Conservation (phyloP, 495 filamentous ascomycete species). For the Penicillium verhagenii region DNA sequence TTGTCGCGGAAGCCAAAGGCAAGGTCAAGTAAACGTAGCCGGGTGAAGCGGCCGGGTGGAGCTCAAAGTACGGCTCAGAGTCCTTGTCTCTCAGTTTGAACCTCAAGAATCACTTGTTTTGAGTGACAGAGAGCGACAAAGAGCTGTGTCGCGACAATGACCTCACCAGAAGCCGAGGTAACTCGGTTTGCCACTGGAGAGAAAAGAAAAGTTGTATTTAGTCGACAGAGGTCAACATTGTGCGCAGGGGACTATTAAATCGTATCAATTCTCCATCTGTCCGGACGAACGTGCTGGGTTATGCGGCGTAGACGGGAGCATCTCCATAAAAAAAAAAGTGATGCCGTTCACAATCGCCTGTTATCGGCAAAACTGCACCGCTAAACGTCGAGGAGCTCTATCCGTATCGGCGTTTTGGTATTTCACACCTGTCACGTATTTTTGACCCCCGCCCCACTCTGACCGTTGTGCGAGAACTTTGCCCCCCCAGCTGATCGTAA, state of each 20-base stretch:
- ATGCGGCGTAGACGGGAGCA: conserved; percentile 45
- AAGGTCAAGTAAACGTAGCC: not conserved
- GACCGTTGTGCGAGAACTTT: not conserved
- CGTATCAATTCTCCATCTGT: conserved; percentile 11
- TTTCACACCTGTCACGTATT: not conserved
- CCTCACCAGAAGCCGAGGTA: conserved; percentile 2
- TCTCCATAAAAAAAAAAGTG: conserved; percentile 21
- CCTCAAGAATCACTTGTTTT: not conserved
- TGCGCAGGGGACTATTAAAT: not conserved
- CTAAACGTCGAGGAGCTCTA: not conserved
- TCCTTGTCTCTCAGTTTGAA: not conserved
- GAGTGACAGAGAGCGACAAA: not conserved
- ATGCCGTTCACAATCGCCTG: conserved; percentile 7
- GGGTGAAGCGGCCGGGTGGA: not conserved
- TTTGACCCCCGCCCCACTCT: not conserved
- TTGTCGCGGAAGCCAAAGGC: not conserved
- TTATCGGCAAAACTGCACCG: not conserved
- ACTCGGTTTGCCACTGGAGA: not conserved
- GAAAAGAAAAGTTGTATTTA: not conserved
- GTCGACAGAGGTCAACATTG: not conserved
- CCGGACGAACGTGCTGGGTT: conserved; percentile 35
- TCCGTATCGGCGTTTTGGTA: not conserved
- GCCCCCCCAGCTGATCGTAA: not conserved
- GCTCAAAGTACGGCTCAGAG: not conserved
- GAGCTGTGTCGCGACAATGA: conserved; percentile 3